These are phyloP conservation scores for Maudiozyma bulderi DNA, from an alignment of 805 yeast genomes.

Conservation along the genomic window DNA sequence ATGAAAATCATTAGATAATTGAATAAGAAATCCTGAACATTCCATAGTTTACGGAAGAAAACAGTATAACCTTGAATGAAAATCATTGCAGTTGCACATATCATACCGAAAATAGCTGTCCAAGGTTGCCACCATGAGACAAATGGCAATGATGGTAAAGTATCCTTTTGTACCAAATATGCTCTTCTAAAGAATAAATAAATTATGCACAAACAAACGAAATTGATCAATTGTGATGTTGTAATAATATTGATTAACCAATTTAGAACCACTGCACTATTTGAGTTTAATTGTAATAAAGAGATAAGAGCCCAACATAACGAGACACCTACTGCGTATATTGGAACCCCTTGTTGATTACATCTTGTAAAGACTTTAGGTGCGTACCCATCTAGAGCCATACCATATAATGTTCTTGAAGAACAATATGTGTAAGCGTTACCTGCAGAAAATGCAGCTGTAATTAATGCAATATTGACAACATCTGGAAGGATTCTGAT, in stretches of 20 bases:
- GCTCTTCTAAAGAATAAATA: slow-evolving; percentile 57
- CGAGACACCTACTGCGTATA: slow-evolving; percentile 43
- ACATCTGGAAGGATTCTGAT: slow-evolving; percentile 63
- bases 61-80: slow-evolving; percentile 60
- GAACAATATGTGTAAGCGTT: slow-evolving; percentile 72
- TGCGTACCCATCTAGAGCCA: slow-evolving; percentile 64
- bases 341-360: slow-evolving; percentile 60
- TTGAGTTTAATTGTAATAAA: slow-evolving; percentile 50
- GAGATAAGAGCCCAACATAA: slow-evolving; percentile 55
- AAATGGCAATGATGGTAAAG: slow-evolving; percentile 35
- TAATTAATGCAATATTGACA: slow-evolving; percentile 66
- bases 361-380: slow-evolving; percentile 58
- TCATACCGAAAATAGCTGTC: slow-evolving; percentile 40
- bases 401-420: slow-evolving; percentile 55
- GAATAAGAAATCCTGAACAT: slow-evolving; percentile 50
- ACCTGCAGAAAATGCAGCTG: slow-evolving; percentile 77
- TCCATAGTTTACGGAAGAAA: slow-evolving; percentile 60
- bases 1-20: slow-evolving; percentile 65
- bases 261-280: slow-evolving; percentile 52
- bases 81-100: slow-evolving; percentile 41
- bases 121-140: slow-evolving; percentile 53
- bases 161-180: slow-evolving; percentile 42
- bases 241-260: slow-evolving; percentile 71
- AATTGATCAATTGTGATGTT: slow-evolving; percentile 56
- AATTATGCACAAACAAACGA: slow-evolving; percentile 45